Percentiles rank a stretch among this genome's conserved stretches.
Evolutionary conservation across 2,329 filamentous ascomycete species (phyloP).

Genomic region (Phialophora expanda): DNA sequence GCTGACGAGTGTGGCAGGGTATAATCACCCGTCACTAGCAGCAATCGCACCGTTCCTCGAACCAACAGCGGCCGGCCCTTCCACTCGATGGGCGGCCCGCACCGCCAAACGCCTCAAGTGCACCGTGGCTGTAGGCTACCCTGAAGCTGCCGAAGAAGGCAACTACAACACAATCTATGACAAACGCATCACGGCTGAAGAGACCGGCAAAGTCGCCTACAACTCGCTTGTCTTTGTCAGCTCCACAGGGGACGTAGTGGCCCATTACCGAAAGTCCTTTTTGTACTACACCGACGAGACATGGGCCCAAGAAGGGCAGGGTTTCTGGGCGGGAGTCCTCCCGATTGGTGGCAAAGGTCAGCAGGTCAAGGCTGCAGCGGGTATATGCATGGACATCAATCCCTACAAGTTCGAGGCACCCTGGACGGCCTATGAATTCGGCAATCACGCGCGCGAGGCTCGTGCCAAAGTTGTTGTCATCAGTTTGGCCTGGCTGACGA

Average conservation of each 20-base stretch:
- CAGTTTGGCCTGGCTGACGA: slow-evolving; percentile 68
- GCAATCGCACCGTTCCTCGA: slow-evolving; percentile 65
- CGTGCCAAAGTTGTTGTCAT: slow-evolving; percentile 61
- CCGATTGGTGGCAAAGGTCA: slow-evolving; percentile 39
- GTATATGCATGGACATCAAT: slow-evolving; percentile 64
- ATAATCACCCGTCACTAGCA: slow-evolving; percentile 65
- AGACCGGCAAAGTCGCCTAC: slow-evolving; percentile 48
- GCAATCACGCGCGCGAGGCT: slow-evolving; percentile 57
- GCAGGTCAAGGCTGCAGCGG: slow-evolving; percentile 51
- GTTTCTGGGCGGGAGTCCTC: slow-evolving; percentile 43
- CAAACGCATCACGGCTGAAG: slow-evolving; percentile 32
- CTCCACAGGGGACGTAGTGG: slow-evolving; percentile 59
- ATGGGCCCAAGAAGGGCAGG: slow-evolving; percentile 62
- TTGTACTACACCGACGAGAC: slow-evolving; percentile 71
- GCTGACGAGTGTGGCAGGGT: slow-evolving; percentile 51
- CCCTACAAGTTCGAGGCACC: slow-evolving; percentile 66
- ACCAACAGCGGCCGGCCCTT: slow-evolving; percentile 60
- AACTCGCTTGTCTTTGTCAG: slow-evolving; percentile 65
- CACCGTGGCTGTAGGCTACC: slow-evolving; percentile 69
- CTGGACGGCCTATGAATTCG: slow-evolving; percentile 66
- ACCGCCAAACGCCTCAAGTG: slow-evolving; percentile 61
- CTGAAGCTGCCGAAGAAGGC: slow-evolving; percentile 52
- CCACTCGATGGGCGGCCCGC: slow-evolving; percentile 62
- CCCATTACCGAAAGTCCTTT: slow-evolving; percentile 68
- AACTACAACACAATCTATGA: slow-evolving; percentile 38